Evolutionary conservation across 768 basidiomycete genomes (phyloP), one percentile per base, ranked within the genome.

Genomic region (Tulasnella sp.): DNA sequence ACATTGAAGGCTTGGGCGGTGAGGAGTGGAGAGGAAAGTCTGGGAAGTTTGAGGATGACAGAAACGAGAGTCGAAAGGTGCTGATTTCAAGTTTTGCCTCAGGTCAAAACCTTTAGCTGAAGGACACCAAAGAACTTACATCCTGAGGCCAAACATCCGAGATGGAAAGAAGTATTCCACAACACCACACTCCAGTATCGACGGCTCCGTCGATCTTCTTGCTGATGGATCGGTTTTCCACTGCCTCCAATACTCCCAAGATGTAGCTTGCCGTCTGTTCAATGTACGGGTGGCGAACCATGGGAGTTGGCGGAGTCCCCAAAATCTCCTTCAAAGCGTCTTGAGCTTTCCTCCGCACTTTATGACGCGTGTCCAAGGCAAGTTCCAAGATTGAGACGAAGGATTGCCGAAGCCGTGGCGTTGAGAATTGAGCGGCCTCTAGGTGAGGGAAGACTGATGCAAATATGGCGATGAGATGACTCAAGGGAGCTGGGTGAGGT

Each of bases 331-430:
- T 89, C 42, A 99, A 89, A 27, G 93, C 89, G 83, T 98, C 97
- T 71, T 92, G 92, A 34, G 97, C 96, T 83, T 92, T 91, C 85
- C 90, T 96, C 78, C 98, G 91, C 76, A 99, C 96, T 87, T 99
- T 98, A 27, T 98, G 98, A 75, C 98, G 88, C 5, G 92, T 89
- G 86, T 99, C 98, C 68, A 95, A 88, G 82, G 91, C 92, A 72
- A 98, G 86, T 73, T 94, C 92, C 58, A 99, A 86, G 76, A 98
- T 87, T 48, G 94, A 92, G 68, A 93, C 92, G 87, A 96, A 98
- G 3, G 92, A 88, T 84, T 97, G 94, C 52, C 94, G 91, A 73
- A 94, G 88, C 58, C 84, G 78, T 36, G 85, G 87, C 40, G 83
- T 84, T 12, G 85, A 85, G 77, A 98, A 87, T 71, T 93, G 91